A percentile compares a stretch with the other conserved stretches of the same genome.
Conservation (phyloP, 805 yeast genomes). For the Metschnikowia arizonensis region DNA sequence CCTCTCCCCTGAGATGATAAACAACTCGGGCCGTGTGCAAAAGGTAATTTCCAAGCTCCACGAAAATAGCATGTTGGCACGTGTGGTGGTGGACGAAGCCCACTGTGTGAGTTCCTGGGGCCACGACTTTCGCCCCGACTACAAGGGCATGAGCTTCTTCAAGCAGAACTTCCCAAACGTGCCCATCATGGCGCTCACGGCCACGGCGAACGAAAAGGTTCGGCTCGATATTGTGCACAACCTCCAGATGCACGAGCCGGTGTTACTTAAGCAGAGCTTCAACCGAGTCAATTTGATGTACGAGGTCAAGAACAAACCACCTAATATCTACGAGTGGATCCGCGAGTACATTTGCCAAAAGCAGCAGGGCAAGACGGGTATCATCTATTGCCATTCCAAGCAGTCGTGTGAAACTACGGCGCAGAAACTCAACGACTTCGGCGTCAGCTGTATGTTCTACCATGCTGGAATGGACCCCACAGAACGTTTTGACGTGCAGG, state of each 20-base stretch:
- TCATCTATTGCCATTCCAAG: constrained; percentile 90
- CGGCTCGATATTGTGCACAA: constrained; percentile 81
- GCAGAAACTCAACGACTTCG: constrained; percentile 50
- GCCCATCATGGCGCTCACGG: constrained; percentile 95
- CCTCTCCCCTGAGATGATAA: constrained; percentile 92
- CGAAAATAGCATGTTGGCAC: constrained; percentile 56
- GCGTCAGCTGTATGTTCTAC: constrained; percentile 69
- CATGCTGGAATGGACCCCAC: constrained; percentile 94
- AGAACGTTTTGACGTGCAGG: constrained; percentile 68
- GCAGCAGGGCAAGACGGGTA: constrained; percentile 66
- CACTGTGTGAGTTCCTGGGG: constrained; percentile 99
- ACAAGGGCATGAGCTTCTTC: constrained; percentile 72
- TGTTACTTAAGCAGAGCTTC: constrained; percentile 81
- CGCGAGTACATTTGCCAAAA: constrained; percentile 48
- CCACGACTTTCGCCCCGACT: constrained; percentile 96
- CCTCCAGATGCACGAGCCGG: constrained; percentile 56
- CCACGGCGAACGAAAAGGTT: constrained; percentile 92
- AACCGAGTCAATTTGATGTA: constrained; percentile 83
- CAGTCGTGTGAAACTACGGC: constrained; percentile 83
- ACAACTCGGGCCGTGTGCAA: constrained; percentile 65
- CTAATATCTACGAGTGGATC: constrained; percentile 55
- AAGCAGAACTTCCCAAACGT: constrained; percentile 69
- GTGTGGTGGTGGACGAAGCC: constrained; percentile 94
- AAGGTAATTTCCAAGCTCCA: constrained; percentile 57
- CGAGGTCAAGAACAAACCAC: constrained; percentile 65